Evolutionary conservation across 1,284 basidiomycete species (phyloP), one percentile per base, ranked within the genome.

Genomic region (Entoloma clypeatum): DNA sequence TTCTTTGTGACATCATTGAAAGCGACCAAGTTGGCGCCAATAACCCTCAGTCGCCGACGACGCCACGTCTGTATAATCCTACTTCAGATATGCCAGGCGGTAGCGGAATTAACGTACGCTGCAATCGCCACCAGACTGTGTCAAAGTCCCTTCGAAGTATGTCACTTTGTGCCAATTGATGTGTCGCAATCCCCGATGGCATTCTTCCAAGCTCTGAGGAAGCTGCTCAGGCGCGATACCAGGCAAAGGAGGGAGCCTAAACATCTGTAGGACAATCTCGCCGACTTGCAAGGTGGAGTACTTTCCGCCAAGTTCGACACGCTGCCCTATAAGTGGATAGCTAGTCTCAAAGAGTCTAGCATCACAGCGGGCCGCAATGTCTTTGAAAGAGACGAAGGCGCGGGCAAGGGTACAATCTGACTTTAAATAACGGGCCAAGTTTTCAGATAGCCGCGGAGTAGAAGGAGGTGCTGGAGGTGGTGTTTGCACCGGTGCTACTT

Each of bases 61-160:
- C 91, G 82, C 83, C 93, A 96, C 8, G 83, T 81, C 89, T 95
- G 44, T 18, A 23, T 9, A 21, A 28, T 35, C 30, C 9, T n/a
- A n/a, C n/a, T 3, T 17, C 10, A 31, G 25, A 9, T 32, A 5
- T 28, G 57, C 44, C 19, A 36, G 21, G 30, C 13, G 9, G 7
- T 16, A 42, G 7, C 13, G 10, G 13, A 23, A 24, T 17, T 16
- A 16, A 47, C 86, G 61, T 62, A 94, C 92, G 44, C 68, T 75
- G 59, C 93, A 96, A 63, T 96, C 95, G n/a, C 93, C 95, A 4
- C 95, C 95, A 47, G 78, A 79, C 67, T 99, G 95, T 9, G 95
- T 99, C 54, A 99, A 64, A 0, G 82, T 84, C n/a, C 94, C 92
- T 61, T 94, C 86, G 63, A 87, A 88, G 60, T 94, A 92, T 34